phyloP scores from a whole-genome alignment of 2,329 filamentous ascomycete genomes.

The Pseudogymnoascus sp. region DNA sequence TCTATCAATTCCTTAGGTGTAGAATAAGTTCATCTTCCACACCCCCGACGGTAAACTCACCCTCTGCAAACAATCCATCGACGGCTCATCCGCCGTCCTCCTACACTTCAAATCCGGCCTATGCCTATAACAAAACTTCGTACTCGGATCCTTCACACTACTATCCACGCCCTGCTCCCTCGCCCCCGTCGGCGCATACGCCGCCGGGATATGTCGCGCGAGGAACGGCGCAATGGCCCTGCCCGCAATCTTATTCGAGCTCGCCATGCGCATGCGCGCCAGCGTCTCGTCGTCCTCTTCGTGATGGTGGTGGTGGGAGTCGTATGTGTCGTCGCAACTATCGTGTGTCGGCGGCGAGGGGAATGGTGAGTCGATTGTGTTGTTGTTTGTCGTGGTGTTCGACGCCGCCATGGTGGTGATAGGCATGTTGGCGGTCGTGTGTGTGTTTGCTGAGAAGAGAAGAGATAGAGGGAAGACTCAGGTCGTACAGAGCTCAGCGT shows the following conservation, averaged over 20 bases:
- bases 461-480: not conserved
- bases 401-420: not conserved
- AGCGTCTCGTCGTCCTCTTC: not conserved
- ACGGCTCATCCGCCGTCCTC: constrained; percentile 84
- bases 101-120: constrained; percentile 89
- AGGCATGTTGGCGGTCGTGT: not conserved
- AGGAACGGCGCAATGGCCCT: constrained; percentile 58
- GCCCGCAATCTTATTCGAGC: constrained; percentile 24
- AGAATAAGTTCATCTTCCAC: constrained; percentile 10
- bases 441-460: not conserved
- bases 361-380: not conserved
- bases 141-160: constrained; percentile 55
- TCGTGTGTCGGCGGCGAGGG: constrained; percentile 20
- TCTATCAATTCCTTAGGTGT: not conserved
- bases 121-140: constrained; percentile 93
- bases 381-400: not conserved
- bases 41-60: constrained; percentile 42
- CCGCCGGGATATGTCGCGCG: constrained; percentile 77
- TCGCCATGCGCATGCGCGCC: constrained; percentile 18
- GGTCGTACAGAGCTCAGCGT: not conserved
- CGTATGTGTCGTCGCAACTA: constrained; percentile 20
- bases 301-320: not conserved
- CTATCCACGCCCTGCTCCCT: constrained; percentile 31
- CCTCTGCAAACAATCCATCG: constrained; percentile 90
- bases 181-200: constrained; percentile 72